Evolutionary conservation across 768 basidiomycete genomes (phyloP), one percentile per base, ranked within the genome.

Genomic region (Austroboletus eburneus): DNA sequence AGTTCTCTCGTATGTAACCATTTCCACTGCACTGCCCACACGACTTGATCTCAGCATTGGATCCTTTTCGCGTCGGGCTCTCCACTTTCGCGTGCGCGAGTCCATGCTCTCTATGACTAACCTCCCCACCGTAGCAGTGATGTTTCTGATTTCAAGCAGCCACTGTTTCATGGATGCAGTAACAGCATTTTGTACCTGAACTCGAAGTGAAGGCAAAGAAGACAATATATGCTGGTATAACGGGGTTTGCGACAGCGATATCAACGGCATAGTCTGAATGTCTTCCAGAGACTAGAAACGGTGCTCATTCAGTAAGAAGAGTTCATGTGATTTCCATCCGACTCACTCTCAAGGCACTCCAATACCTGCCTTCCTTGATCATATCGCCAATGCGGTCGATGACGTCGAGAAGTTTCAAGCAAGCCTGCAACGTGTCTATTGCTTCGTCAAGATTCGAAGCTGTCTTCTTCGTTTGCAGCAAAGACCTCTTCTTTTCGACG

Each of bases 121-220:
- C 53, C 76, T 77, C 4, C 96, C 96, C 7, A 99, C 88, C 42
- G 85, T 78, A 2, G 84, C 81, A 43, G 89, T 90, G 48, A 87
- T 77, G 56, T 96, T 92, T 47, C 96, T 75, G 43, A 97, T 92
- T 58, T 98, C 94, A 39, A 96, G 79, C 22, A 99, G 70, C 96
- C 96, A 99, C 53, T 95, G 87, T 60, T 97, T 98, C 73, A 90
- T 86, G 5, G 92, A 91, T 0, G 91, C 91, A 4, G 91, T 94
- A 4, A 97, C 95, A 1, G 91, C 87, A 58, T 89, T 89, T 65
- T 92, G 91, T 61, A 99, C 90, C 58, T 93, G 90, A 16, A 74
- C 71, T 6, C 93, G 85, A 35, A 94, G 73, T 1, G 93, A 94
- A 4, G 96, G 96, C 35, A 99, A 69, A 2, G 95, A 95, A 2